Percentiles rank a stretch among this genome's conserved stretches.
phyloP scores from a whole-genome alignment of 176 grass and related monocot species.

The Hyparrhenia diplandra region DNA sequence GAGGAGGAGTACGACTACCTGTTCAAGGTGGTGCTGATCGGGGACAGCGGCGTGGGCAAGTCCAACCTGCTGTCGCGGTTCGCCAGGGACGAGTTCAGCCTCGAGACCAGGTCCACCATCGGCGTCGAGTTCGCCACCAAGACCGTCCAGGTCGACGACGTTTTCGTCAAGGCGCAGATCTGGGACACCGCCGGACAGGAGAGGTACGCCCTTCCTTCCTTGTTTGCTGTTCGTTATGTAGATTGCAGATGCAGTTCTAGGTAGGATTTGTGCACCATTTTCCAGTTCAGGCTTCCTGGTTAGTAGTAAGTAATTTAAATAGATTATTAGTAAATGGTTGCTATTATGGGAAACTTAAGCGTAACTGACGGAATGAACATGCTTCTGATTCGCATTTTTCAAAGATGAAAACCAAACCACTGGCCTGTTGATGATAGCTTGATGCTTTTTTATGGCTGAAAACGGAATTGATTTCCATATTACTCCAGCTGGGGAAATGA shows the following conservation, averaged over 20 bases:
- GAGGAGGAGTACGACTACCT: constrained; percentile 86
- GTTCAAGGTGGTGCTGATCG: constrained; percentile 90
- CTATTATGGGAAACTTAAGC: neutral
- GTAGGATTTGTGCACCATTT: neutral
- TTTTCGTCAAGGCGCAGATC: constrained; percentile 80
- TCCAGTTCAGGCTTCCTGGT: neutral
- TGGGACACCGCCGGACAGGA: constrained; percentile 85
- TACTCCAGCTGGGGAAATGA: neutral
- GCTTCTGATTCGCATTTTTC: neutral
- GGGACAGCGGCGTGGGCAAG: constrained; percentile 73
- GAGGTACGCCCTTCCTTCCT: constrained; percentile 8
- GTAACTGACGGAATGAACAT: neutral
- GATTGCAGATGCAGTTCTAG: neutral
- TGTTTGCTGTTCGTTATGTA: neutral
- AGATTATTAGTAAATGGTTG: too few relatives aligned
- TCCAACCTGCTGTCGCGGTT: constrained; percentile 73
- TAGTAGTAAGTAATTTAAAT: neutral
- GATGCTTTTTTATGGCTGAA: neutral
- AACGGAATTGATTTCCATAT: neutral
- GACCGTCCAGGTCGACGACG: constrained; percentile 56
- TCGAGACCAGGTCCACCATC: constrained; percentile 76
- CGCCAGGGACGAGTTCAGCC: constrained; percentile 80
- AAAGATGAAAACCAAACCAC: neutral
- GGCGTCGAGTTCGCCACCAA: constrained; percentile 83
- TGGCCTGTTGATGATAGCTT: neutral